Evolutionary conservation across 2,329 filamentous ascomycete species (phyloP), one percentile per base, ranked within the genome.

Genomic region (Clonostachys rhizophaga): DNA sequence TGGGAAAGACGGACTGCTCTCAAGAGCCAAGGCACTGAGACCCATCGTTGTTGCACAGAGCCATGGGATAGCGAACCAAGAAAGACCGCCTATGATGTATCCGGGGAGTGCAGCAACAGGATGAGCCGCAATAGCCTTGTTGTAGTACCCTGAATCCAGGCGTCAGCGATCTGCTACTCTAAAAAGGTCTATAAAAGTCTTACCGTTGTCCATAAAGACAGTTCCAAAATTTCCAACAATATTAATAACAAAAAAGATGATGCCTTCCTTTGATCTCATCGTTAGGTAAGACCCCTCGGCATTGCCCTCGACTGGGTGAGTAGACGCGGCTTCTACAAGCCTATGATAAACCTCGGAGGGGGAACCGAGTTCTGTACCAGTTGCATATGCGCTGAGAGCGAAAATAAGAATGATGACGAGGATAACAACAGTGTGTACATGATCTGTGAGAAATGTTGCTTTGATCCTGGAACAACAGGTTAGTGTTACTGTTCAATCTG

Each of bases 61-160:
- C 84, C 87, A 94, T 1, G 89, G 89, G 46, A 95, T 91, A 2
- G 89, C 89, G 55, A 95, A 94, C 89, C 89, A 95, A 45, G 79
- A 83, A 2, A 95, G 76, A 24, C 89, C 89, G 6, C 89, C 89
- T 50, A 91, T 75, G 40, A 94, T 84, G 60, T 95, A 95, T n/a
- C 89, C 89, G 0, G 88, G 89, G 4, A 95, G 79, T 2, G 89
- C 89, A 53, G 91, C 83, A 2, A 91, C 85, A 5, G 89, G 88
- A 18, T 82, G 85, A 1, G 89, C 88, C 13, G 89, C 88, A 58
- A 95, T 92, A 8, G 89, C 89, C 66, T 94, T 92, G 74, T 92
- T 91, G 69, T 89, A 92, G 71, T 91, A 92, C 12, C 41, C 35
- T 34, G 4, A 13, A 34, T n/a, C 42, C 24, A 8, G 24, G 8